Evolutionary conservation across 352 stramenopile species (phyloP), one percentile per base, ranked within the genome.

Genomic region (Phytophthora niederhauseri): DNA sequence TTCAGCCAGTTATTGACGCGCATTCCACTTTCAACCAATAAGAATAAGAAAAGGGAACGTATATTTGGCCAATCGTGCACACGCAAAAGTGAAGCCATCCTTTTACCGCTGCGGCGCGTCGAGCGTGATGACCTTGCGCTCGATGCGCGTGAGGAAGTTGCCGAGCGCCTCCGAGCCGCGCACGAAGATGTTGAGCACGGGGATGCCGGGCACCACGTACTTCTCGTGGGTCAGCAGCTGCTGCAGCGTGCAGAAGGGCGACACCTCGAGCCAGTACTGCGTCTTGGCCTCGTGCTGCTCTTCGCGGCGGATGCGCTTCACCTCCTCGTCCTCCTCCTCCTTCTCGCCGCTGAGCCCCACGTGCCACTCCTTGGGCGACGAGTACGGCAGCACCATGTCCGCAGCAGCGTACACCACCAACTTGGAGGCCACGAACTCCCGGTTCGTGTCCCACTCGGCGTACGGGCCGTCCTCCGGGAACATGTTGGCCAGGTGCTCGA

Each of bases 401-500:
- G 84, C 84, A 1, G 82, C 84, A 11, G 84, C 87, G 56, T 93
- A 95, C 24, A 95, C 71, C 19, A 90, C 83, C 30, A 96, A 71
- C 20, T 87, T 80, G 28, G 86, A 95, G 19, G 87, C 89, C 52
- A 89, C 78, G 64, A 93, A 96, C 67, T 90, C 75, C 12, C 89
- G 62, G 3, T 83, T 73, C 12, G 58, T 70, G 72, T 96, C 89
- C 89, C 89, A 96, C 20, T 95, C 76, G 46, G 84, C 90, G 66
- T 87, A 93, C 52, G 89, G 86, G 0, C 89, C 89, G 48, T 94
- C 87, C 57, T 96, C 89, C 0, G 89, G 89, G 72, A 96, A 96
- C 87, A 95, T 95, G 72, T 95, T 95, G 64, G 87, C 89, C 58
- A 96, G 64, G 72, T 96, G 89, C 65, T 95, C 87, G 49, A 95